These are phyloP conservation scores for Trametes cubensis DNA, from an alignment of 768 basidiomycete genomes.

Conservation along the genomic window DNA sequence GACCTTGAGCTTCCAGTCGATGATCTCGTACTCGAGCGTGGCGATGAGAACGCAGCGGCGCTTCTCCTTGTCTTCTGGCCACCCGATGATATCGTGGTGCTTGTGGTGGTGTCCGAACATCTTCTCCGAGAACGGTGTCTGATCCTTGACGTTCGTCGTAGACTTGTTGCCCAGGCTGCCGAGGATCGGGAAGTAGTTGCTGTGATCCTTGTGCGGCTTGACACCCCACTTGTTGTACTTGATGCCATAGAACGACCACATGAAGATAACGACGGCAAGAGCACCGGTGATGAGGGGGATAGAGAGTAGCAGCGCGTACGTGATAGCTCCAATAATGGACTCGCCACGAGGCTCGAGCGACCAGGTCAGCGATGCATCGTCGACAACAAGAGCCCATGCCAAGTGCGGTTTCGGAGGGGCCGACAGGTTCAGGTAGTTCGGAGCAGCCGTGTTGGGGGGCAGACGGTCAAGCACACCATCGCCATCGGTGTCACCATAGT, in stretches of 20 bases:
- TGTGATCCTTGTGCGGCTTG: conserved; percentile 67
- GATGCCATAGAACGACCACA: conserved; percentile 97
- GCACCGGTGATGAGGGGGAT: conserved; percentile 87
- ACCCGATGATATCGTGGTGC: conserved; percentile 81
- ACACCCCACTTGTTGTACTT: conserved; percentile 92
- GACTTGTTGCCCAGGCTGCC: conserved; percentile 67
- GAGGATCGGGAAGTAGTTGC: conserved; percentile 88
- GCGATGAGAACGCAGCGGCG: conserved; percentile 89
- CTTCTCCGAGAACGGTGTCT: conserved; percentile 67
- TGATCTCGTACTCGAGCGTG: conserved; percentile 93
- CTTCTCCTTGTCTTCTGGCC: conserved; percentile 93
- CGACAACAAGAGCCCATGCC: conserved; percentile 81
- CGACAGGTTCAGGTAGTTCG: conserved; percentile 91
- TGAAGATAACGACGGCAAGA: conserved; percentile 83
- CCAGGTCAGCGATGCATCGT: conserved; percentile 81
- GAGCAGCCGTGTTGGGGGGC: conserved; percentile 82
- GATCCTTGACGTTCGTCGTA: conserved; percentile 69
- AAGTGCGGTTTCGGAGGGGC: conserved; percentile 87
- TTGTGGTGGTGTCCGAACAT: conserved; percentile 63
- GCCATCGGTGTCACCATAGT: conserved; percentile 86
- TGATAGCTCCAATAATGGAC: conserved; percentile 78
- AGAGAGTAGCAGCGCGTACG: conserved; percentile 79
- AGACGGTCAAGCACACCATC: conserved; percentile 90
- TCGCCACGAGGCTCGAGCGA: conserved; percentile 80
- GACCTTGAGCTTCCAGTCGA: conserved; percentile 97